A percentile compares a stretch with the other conserved stretches of the same genome.
Evolutionary conservation across 352 stramenopile genomes (phyloP).

Genomic region (Phytophthora hybrid): DNA sequence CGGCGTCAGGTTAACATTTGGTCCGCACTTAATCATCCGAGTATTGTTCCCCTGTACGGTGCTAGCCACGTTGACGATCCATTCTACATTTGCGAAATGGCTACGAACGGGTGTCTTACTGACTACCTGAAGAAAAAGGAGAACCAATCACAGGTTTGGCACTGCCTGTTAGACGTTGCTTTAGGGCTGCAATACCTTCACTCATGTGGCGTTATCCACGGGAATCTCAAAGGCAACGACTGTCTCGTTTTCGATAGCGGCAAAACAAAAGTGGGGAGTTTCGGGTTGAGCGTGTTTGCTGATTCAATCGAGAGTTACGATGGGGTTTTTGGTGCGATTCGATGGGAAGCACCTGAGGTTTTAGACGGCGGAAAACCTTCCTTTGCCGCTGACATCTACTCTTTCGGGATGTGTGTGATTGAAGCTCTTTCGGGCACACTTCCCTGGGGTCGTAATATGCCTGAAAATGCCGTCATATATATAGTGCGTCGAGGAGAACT

Average conservation of each 20-base stretch:
- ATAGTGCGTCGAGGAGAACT: not conserved
- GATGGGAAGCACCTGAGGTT: not conserved
- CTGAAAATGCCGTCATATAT: not conserved
- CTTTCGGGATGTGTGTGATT: conserved; percentile 3
- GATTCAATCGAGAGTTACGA: not conserved
- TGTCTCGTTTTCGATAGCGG: not conserved
- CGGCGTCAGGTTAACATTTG: not conserved
- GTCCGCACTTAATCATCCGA: not conserved
- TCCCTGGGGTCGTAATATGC: not conserved
- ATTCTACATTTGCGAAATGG: not conserved
- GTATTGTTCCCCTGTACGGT: not conserved
- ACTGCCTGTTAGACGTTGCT: not conserved
- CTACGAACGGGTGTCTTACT: not conserved
- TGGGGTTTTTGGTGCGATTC: not conserved
- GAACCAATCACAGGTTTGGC: not conserved
- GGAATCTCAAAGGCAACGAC: not conserved
- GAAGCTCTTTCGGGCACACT: not conserved
- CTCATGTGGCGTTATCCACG: not conserved
- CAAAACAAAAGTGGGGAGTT: not conserved
- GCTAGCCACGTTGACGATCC: not conserved
- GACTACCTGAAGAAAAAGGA: not conserved
- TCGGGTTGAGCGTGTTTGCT: not conserved
- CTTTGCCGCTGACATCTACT: conserved; percentile 1
- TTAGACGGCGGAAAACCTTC: not conserved
- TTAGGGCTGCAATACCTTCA: not conserved